Evolutionary conservation across 805 yeast genomes (phyloP).

Genomic region (Metschnikowia matae): DNA sequence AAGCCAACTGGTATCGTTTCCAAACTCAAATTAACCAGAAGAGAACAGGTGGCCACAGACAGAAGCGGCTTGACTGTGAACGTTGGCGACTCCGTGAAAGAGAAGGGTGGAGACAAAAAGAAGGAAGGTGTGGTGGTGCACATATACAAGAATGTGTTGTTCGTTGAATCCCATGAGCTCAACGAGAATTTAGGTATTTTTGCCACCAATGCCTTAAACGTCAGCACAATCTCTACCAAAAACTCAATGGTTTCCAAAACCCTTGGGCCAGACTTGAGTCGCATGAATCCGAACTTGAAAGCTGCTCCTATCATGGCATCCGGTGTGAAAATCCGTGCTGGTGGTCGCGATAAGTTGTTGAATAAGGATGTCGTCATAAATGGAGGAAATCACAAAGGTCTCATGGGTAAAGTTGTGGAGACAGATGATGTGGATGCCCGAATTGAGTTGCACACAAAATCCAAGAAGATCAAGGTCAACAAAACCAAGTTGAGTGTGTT

Average conservation of each 20-base stretch:
- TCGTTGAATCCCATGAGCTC: constrained; percentile 74
- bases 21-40: constrained; percentile 58
- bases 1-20: constrained; percentile 80
- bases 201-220: constrained; percentile 69
- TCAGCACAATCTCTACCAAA: constrained; percentile 81
- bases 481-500: constrained; percentile 72
- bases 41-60: constrained; percentile 83
- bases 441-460: constrained; percentile 89
- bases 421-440: constrained; percentile 90
- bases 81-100: constrained; percentile 91
- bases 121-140: constrained; percentile 87
- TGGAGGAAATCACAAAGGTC: constrained; percentile 92
- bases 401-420: constrained; percentile 88
- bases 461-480: constrained; percentile 79
- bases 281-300: constrained; percentile 80
- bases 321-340: constrained; percentile 46
- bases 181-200: constrained; percentile 89
- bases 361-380: constrained; percentile 83
- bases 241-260: constrained; percentile 59
- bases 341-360: constrained; percentile 78
- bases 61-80: constrained; percentile 77
- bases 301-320: constrained; percentile 43
- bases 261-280: constrained; percentile 63
- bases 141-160: constrained; percentile 74
- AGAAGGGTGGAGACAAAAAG: constrained; percentile 66